A percentile compares a stretch with the other conserved stretches of the same genome.
Evolutionary conservation across 306 rosid species (phyloP).

Genomic region (Carpinus fangiana): DNA sequence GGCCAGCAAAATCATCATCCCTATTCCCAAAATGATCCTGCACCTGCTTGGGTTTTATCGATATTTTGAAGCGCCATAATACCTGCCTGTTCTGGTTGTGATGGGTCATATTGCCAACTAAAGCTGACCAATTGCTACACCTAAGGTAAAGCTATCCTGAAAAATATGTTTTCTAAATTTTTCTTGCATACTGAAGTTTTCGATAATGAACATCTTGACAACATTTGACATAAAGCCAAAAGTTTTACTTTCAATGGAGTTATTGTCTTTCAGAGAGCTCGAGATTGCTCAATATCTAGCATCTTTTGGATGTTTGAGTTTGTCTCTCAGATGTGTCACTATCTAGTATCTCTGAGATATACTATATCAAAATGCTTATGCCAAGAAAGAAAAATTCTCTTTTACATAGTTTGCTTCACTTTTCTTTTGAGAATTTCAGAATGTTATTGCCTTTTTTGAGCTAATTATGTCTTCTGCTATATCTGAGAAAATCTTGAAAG

Average conservation of each 20-base stretch:
- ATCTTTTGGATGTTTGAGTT: not conserved
- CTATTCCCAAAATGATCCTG: not conserved
- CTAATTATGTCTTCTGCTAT: not conserved
- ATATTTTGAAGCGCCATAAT: not conserved
- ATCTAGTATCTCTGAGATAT: not conserved
- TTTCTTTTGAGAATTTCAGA: not conserved
- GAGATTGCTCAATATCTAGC: not conserved
- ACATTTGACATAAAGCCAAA: not conserved
- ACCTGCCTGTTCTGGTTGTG: not conserved
- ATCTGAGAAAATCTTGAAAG: not conserved
- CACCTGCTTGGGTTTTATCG: too few relatives aligned
- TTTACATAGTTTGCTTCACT: not conserved
- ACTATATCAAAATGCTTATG: not conserved
- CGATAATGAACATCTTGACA: not conserved
- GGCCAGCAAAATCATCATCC: not conserved
- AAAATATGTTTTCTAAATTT: not conserved
- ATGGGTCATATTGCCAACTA: not conserved
- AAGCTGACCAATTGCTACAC: not conserved
- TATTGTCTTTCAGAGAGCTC: not conserved
- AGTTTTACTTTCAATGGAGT: not conserved
- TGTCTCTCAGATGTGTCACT: not conserved
- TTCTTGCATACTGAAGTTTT: not conserved
- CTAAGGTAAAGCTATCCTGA: not conserved
- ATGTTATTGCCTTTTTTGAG: not conserved
- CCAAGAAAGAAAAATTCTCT: not conserved